Base-by-base conservation (phyloP, 2,329 filamentous ascomycete species). In the Phyllosticta citriasiana region DNA sequence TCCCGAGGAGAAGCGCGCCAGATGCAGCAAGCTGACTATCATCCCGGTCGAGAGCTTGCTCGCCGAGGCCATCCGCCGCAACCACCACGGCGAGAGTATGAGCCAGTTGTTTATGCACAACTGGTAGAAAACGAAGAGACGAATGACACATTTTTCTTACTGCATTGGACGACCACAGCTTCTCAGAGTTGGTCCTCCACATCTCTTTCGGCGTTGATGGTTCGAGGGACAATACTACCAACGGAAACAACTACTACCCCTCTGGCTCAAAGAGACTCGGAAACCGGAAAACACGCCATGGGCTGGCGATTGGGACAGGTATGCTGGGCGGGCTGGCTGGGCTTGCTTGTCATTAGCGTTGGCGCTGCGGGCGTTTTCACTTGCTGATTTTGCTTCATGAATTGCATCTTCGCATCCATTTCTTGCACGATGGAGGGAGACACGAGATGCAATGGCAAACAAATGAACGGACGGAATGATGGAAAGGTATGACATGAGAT, bases 81-180 rank as follows among this genome's bases (percentile, higher is more conserved):
- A 97, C 73, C 93, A 99, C 74, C 94, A 97, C 71, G 94, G 94
- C 74, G 93, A 97, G 78, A 87, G 88, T 65, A 88, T 90, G 70
- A 77, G 73, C 58, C 76, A 78, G 66, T 73, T 81, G 3, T 81
- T 79, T 64, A 73, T 77, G 69, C 76, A 79, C 52, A 55, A 55
- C 66, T 73, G 58, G 58, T 60, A 60, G 35, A 16, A 6, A 26
- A 30, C 25, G 40, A 30, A 30, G 27, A 19, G 22, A n/a, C 33
- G 8, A 53, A 57, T 54, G 50, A 55, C 40, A 55, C 40, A 47
- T 16, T 19, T 47, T 26, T 47, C 25, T 16, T 12, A 54, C 9
- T 52, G 57, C 53, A 54, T 56, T 24, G 35, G 51, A 12, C 53
- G 53, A 56, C 25, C 10, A 60, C 55, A 24, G 52, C 10, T 33